These are phyloP conservation scores for Emericellopsis atlantica DNA, from an alignment of 2,329 filamentous ascomycete genomes.

Conservation along the genomic window DNA sequence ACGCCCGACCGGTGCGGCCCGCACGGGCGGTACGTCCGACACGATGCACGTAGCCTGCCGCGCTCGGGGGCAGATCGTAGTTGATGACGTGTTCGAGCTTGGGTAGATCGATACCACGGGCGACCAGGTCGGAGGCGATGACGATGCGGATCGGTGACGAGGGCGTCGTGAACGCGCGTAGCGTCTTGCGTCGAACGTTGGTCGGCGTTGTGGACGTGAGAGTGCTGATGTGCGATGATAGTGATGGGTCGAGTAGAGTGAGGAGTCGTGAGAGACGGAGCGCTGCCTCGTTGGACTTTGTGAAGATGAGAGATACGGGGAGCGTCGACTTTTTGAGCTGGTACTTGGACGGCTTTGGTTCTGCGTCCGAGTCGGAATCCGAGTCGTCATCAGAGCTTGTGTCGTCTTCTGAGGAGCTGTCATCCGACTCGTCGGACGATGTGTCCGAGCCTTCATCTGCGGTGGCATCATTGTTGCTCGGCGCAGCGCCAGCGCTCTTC, in stretches of 20 bases:
- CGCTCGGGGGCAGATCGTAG: slow-evolving; percentile 77
- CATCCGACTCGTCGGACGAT: slow-evolving; percentile 9
- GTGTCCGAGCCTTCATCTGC: slow-evolving; percentile 19
- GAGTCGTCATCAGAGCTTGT: slow-evolving; percentile 18
- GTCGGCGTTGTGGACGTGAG: slow-evolving; percentile 71
- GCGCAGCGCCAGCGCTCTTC: slow-evolving; percentile 7
- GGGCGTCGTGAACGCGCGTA: slow-evolving; percentile 53
- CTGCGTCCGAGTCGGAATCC: slow-evolving; percentile 15
- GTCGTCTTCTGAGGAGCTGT: slow-evolving; percentile 6
- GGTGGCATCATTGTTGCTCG: background rate
- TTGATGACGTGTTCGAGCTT: slow-evolving; percentile 78
- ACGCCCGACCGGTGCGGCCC: slow-evolving; percentile 62
- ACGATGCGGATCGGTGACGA: slow-evolving; percentile 61
- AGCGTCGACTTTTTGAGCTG: slow-evolving; percentile 8
- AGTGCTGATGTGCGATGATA: slow-evolving; percentile 48
- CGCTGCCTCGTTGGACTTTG: slow-evolving; percentile 79
- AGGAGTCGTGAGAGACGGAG: slow-evolving; percentile 78
- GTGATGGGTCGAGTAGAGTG: slow-evolving; percentile 46
- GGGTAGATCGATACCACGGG: slow-evolving; percentile 75
- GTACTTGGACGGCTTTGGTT: slow-evolving; percentile 5
- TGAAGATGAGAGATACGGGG: slow-evolving; percentile 64
- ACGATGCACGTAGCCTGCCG: slow-evolving; percentile 79
- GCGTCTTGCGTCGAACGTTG: slow-evolving; percentile 52
- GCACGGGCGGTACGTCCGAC: slow-evolving; percentile 85
- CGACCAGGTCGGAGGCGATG: slow-evolving; percentile 86